Evolutionary conservation across 257 asterid genomes (phyloP).

Genomic region (Avicennia marina): DNA sequence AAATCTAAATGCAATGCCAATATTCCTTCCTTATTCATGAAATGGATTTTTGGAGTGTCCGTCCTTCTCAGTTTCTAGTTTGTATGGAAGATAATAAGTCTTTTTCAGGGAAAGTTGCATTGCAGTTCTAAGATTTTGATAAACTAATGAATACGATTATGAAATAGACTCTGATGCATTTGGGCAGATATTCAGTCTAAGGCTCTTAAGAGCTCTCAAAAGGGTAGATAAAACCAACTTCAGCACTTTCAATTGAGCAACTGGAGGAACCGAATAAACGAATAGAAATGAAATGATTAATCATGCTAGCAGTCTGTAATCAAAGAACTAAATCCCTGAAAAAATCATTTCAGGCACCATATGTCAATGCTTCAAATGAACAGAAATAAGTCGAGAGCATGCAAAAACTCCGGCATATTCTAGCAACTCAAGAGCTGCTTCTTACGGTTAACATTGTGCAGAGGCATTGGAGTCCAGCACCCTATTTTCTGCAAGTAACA

Average conservation of each 20-base stretch:
- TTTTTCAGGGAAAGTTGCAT: not conserved
- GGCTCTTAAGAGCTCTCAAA: not conserved
- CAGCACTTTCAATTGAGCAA: too few relatives aligned
- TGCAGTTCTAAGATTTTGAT: too few relatives aligned
- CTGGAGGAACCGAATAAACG: not conserved
- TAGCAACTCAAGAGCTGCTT: too few relatives aligned
- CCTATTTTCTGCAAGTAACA: too few relatives aligned
- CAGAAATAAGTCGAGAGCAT: slow-evolving; percentile 14
- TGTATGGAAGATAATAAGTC: not conserved
- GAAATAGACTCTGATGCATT: not conserved
- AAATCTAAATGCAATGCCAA: not conserved
- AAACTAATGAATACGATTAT: too few relatives aligned
- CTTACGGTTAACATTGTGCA: too few relatives aligned
- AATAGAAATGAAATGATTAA: slow-evolving; percentile 2
- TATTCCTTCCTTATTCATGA: not conserved
- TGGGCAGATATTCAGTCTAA: not conserved
- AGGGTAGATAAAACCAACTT: not conserved
- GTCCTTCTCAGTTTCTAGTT: not conserved
- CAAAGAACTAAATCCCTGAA: slow-evolving; percentile 20
- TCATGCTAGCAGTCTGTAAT: slow-evolving; percentile 22
- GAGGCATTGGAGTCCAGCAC: too few relatives aligned
- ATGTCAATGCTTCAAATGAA: slow-evolving; percentile 20
- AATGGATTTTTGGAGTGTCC: not conserved
- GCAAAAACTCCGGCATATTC: too few relatives aligned
- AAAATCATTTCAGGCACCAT: slow-evolving; percentile 11